A percentile compares a stretch with the other conserved stretches of the same genome.
phyloP scores from a whole-genome alignment of 2,329 filamentous ascomycete genomes.

The Aaosphaeria arxii region DNA sequence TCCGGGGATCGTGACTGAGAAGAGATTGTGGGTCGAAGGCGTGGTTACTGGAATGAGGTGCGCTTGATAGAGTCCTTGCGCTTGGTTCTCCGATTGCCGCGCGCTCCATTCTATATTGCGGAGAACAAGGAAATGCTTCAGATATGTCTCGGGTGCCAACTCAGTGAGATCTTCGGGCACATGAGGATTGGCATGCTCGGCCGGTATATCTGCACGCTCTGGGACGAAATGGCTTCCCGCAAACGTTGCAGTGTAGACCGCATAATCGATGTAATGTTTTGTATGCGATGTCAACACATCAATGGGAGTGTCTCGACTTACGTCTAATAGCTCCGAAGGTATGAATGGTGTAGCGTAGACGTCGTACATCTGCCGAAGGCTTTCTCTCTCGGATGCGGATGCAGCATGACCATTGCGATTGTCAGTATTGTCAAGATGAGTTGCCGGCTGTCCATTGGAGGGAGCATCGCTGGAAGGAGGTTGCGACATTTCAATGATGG shows the following conservation, averaged over 20 bases:
- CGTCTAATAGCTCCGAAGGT: slow-evolving; percentile 7
- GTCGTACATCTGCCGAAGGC: slow-evolving; percentile 7
- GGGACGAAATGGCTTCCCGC: slow-evolving; percentile 6
- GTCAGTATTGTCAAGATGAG: no score
- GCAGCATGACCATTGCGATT: no score
- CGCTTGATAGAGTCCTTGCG: slow-evolving; percentile 16
- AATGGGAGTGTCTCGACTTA: slow-evolving; percentile 5
- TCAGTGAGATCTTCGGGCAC: not conserved
- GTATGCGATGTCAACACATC: not conserved
- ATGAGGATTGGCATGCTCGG: not conserved
- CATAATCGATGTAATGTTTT: slow-evolving; percentile 5
- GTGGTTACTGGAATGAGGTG: slow-evolving; percentile 1
- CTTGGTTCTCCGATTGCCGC: slow-evolving; percentile 13
- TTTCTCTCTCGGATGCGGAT: no score
- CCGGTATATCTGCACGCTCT: not conserved
- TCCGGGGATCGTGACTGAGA: slow-evolving; percentile 21
- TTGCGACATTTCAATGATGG: no score
- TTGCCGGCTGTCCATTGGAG: no score
- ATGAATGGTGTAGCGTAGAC: slow-evolving; percentile 16
- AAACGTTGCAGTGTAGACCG: slow-evolving; percentile 7
- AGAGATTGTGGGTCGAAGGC: slow-evolving; percentile 7
- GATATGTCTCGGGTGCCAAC: slow-evolving; percentile 9
- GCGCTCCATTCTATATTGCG: slow-evolving; percentile 16
- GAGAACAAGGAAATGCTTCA: slow-evolving; percentile 10
- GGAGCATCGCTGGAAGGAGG: no score